Evolutionary conservation across 805 yeast species (phyloP), one percentile per base, ranked within the genome.

Genomic region (Yarrowia sp.): DNA sequence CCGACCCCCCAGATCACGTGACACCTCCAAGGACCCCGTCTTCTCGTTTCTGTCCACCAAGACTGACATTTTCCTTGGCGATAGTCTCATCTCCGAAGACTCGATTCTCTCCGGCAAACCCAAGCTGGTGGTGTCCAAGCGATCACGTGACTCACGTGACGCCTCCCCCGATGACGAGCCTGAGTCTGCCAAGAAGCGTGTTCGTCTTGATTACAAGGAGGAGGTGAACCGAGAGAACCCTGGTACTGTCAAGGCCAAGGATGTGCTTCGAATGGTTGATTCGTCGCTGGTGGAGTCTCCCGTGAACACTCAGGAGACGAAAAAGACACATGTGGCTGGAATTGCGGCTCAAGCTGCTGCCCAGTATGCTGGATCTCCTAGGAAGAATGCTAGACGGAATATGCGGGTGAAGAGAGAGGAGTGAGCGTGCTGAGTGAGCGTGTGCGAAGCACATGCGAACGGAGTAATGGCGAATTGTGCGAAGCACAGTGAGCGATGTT

Each of bases 221-320:
- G 71, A 71, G 24, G 70, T 68, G 33, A 74, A 70, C 34, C 68
- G 67, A 7, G 74, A 72, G 40, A 72, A 71, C 52, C 73, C 72
- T 17, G 70, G 73, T 33, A 73, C 73, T 17, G 75, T 74, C 20
- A 66, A 67, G 44, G 74, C 78, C 20, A 77, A 76, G 65, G 71
- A 74, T 40, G 76, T 78, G 24, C 71, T 78, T 65, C 68, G 80
- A 17, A 73, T 78, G 75, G 78, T 78, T 9, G 80, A 78, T 65
- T 73, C 74, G 15, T 74, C 79, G 34, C 71, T 78, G 9, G 75
- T 78, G 6, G 77, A 76, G 49, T 75, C 79, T 17, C 79, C 80
- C 4, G 78, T 76, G 47, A 30, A 3, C 24, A 17, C 20, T 53
- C 34, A 50, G 42, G 38, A 46, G 19, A 40, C 33, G n/a, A 44